A percentile compares a stretch with the other conserved stretches of the same genome.
Evolutionary conservation across 805 yeast genomes (phyloP).

Genomic region (Schizosaccharomyces japonicus): DNA sequence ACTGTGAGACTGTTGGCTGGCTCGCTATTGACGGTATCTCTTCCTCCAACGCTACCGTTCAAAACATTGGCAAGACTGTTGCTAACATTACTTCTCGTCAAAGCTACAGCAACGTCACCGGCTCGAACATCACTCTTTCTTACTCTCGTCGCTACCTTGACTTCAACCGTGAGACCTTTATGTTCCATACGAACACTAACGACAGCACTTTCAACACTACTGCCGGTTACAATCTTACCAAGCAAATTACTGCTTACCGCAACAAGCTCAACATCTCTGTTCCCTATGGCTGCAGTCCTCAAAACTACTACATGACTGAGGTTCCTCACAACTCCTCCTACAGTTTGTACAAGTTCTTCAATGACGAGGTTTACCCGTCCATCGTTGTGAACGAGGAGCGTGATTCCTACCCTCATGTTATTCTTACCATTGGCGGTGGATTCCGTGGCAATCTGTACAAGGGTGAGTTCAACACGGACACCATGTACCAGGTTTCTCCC

Average conservation of each 20-base stretch:
- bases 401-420: not conserved
- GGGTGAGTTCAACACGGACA: not conserved
- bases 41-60: slow-evolving; percentile 3
- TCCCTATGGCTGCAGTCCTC: not conserved
- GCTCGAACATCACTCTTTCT: slow-evolving; percentile 11
- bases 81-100: slow-evolving; percentile 5
- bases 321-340: not conserved
- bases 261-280: not conserved
- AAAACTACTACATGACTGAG: not conserved
- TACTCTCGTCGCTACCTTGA: slow-evolving; percentile 55
- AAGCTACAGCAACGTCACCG: slow-evolving; percentile 4
- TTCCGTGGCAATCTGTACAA: not conserved
- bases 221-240: not conserved
- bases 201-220: not conserved
- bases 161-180: slow-evolving; percentile 49
- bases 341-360: not conserved
- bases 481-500: not conserved
- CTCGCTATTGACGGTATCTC: slow-evolving; percentile 26
- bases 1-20: slow-evolving; percentile 85
- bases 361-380: not conserved
- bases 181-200: slow-evolving; percentile 28
- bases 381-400: not conserved
- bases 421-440: not conserved
- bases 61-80: slow-evolving; percentile 1
- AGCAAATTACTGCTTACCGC: not conserved